phyloP scores from a whole-genome alignment of 495 filamentous ascomycete genomes.

The Mytilinidion resinicola region DNA sequence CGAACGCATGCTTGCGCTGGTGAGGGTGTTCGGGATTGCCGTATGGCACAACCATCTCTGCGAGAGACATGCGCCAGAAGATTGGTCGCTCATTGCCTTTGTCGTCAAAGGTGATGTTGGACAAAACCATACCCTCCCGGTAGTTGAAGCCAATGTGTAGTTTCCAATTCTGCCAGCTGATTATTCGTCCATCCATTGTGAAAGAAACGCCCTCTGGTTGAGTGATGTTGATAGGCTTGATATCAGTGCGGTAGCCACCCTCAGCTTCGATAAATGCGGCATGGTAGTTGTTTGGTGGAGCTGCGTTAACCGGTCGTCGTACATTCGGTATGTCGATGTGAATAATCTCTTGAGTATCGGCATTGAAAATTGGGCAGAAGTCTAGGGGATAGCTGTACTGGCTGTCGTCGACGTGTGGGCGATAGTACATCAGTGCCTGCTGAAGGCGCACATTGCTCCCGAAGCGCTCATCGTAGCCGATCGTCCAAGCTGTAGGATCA shows the following conservation, averaged over 20 bases:
- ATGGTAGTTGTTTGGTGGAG: slow-evolving; percentile 73
- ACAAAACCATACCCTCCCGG: slow-evolving; percentile 86
- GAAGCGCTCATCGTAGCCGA: slow-evolving; percentile 89
- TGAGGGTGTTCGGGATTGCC: slow-evolving; percentile 90
- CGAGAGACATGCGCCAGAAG: slow-evolving; percentile 87
- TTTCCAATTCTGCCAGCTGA: slow-evolving; percentile 94
- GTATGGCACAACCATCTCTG: slow-evolving; percentile 96
- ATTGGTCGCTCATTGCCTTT: slow-evolving; percentile 71
- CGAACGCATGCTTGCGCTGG: slow-evolving; percentile 91
- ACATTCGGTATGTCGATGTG: slow-evolving; percentile 84
- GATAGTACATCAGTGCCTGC: slow-evolving; percentile 94
- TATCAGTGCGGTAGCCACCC: slow-evolving; percentile 69
- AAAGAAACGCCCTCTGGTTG: slow-evolving; percentile 95
- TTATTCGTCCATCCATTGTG: slow-evolving; percentile 65
- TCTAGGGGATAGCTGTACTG: slow-evolving; percentile 91
- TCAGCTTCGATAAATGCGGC: slow-evolving; percentile 63
- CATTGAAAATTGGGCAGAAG: slow-evolving; percentile 89
- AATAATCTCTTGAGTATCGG: slow-evolving; percentile 74
- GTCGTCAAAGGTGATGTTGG: slow-evolving; percentile 88
- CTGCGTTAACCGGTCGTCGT: slow-evolving; percentile 69
- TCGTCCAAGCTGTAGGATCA: slow-evolving; percentile 71
- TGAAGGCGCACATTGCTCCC: slow-evolving; percentile 75
- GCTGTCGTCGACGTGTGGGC: slow-evolving; percentile 75
- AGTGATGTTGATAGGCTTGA: slow-evolving; percentile 93
- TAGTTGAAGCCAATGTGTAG: slow-evolving; percentile 95